Base-by-base conservation (phyloP, 257 asterid species). In the Scutellaria minor region DNA sequence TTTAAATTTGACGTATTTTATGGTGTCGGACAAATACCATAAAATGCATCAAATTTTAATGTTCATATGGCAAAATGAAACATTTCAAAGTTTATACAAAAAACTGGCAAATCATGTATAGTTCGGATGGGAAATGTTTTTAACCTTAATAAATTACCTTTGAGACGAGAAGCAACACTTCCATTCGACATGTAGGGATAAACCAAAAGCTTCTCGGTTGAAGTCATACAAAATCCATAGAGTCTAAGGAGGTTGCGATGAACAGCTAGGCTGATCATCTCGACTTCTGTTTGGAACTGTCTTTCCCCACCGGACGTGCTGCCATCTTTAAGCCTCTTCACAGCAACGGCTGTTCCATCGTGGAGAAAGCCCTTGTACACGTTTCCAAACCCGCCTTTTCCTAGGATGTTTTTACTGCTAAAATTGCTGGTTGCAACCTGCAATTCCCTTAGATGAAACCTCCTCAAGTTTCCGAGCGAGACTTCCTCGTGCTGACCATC, bases 151-250 rank as follows among this genome's bases (percentile, higher is more conserved):
- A 18, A 18, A 18, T 20, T 75, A 93, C 99, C 91, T 90, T 88
- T 92, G 78, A 95, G 98, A 35, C 99, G 99, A 0, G 89, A 88
- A 57, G 99, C 97, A n/a, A 95, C 97, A 12, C 98, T 90, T 63
- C 99, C 99, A 51, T 95, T 95, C 6, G 97, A 84, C 99, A 95
- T 95, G 75, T 82, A 92, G 20, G 99, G 99, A 75, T 92, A 92
- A 54, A 95, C 97, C 46, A 95, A 47, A 59, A 95, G 97, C 77
- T 90, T 90, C 78, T 95, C 99, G 0, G 86, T 82, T 14, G 94
- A 57, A 5, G 99, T 95, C 93, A 92, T 85, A 62, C 98, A 95
- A 68, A 95, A 95, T 0, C 99, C 99, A 0, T 86, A 84, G 9
- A 95, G 64, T 68, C 89, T 80, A 41, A 95, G 96, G 82, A 95